These are phyloP conservation scores for Plasmodium yoelii DNA, from an alignment of 169 alveolate genomes.

Conservation along the genomic window DNA sequence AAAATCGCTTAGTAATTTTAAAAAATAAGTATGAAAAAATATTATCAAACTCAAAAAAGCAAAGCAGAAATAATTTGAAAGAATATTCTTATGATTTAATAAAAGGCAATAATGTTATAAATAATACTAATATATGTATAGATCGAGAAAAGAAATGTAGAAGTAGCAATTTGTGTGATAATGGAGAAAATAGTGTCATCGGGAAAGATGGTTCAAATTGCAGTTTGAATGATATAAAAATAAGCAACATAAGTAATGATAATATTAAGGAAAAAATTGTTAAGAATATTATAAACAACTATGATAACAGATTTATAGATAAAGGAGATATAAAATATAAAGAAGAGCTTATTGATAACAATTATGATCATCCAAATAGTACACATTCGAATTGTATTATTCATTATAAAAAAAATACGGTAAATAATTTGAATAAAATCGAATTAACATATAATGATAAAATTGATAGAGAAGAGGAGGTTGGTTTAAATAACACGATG, in stretches of 20 bases:
- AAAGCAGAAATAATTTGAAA: neutral
- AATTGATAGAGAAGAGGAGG: neutral
- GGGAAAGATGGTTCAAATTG: no score
- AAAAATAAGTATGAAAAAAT: constrained; percentile 60
- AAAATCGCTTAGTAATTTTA: constrained; percentile 28
- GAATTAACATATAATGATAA: neutral
- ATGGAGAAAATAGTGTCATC: no score
- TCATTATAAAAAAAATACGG: neutral
- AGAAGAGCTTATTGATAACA: neutral
- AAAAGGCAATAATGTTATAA: neutral
- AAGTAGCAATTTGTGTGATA: no score
- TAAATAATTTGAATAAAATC: neutral
- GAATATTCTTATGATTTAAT: neutral
- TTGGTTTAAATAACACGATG: neutral
- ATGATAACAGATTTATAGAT: neutral
- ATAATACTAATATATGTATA: neutral
- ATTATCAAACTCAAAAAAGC: constrained; percentile 27
- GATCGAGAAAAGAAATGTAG: no score
- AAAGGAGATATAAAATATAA: neutral
- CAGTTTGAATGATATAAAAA: no score
- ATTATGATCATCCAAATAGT: neutral
- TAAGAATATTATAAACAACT: neutral
- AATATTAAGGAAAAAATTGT: neutral
- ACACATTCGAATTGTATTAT: neutral
- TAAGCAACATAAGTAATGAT: neutral